A percentile compares a stretch with the other conserved stretches of the same genome.
Conservation (phyloP, 73 alveolate species). For the Uronychia setigera region DNA sequence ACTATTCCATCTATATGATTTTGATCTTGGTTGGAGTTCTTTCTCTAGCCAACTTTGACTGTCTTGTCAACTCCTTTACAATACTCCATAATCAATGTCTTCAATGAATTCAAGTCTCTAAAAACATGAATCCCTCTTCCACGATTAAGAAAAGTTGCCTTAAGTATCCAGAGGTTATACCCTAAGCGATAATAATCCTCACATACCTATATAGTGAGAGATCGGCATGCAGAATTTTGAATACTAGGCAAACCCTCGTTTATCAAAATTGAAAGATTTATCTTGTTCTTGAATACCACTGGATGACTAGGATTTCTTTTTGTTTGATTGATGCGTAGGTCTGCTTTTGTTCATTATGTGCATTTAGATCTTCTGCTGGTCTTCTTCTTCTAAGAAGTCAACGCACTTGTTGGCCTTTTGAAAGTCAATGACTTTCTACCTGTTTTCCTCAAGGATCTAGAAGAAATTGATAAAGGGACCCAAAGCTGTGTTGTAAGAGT, state of each 20-base stretch:
- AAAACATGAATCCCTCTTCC: conserved; percentile 83
- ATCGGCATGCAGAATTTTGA: not conserved
- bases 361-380: not conserved
- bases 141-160: conserved; percentile 76
- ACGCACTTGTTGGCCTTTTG: not conserved
- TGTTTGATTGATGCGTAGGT: not conserved
- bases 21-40: not conserved
- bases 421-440: conserved; percentile 2
- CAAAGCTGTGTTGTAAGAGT: not conserved
- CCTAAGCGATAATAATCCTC: conserved; percentile 20
- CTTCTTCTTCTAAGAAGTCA: not conserved
- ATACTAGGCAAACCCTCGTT: not conserved
- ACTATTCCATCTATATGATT: too few relatives aligned
- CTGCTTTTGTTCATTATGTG: not conserved
- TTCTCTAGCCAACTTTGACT: not conserved
- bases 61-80: not conserved
- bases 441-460: conserved; percentile 29
- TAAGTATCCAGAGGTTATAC: conserved; percentile 76
- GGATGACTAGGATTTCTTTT: too few relatives aligned
- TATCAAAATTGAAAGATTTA: not conserved
- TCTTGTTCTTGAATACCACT: too few relatives aligned
- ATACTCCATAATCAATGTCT: conserved; percentile 46
- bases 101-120: conserved; percentile 60
- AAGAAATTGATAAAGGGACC: conserved; percentile 13
- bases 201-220: not conserved